Base-by-base conservation (phyloP, 2,329 filamentous ascomycete genomes). In the Ophiostoma angusticollis region DNA sequence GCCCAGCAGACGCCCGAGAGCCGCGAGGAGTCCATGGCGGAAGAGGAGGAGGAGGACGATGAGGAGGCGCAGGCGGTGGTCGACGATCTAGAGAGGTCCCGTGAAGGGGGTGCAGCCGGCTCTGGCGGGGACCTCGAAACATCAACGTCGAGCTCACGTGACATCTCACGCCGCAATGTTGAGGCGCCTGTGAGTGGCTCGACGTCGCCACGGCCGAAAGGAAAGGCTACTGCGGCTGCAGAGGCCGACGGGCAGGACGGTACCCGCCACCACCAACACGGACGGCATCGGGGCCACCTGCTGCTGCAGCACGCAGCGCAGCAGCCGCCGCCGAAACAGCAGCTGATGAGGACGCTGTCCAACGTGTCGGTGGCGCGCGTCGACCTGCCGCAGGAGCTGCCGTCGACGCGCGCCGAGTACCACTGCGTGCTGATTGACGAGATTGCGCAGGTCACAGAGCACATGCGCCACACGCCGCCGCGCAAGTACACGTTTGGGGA, bases 401-500 rank as follows among this genome's bases (percentile, higher is more conserved):
- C 68, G 0, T 49, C 50, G 0, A 60, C 65, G 34, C 54, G 63
- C 9, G 54, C 64, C 8, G 64, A 74, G 13, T 72, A 78, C 24
- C 70, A 72, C 33, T 65, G 78, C 25, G 62, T 86, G 5, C 75
- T 94, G 9, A 74, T 83, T 2, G 68, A 75, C 24, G 78, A 82
- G 46, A 91, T 94, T 40, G 65, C 73, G 12, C 65, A 64, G 19
- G 73, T 84, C 1, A 74, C 75, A 2, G 63, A 71, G 34, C 74
- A 91, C 52, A 61, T 82, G 24, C 69, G 72, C 14, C 57, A 63
- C 31, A 58, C 66, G 5, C 67, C 72, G 2, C 65, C 69, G 0
- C 77, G 76, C 40, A 70, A 68, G 39, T 95, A 94, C 54, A 67
- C 64, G 0, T 95, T 86, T 46, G 76, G 86, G 48, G 80, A 93